phyloP scores from a whole-genome alignment of 192 early-diverging fungal species.

The Coemansia sp. region DNA sequence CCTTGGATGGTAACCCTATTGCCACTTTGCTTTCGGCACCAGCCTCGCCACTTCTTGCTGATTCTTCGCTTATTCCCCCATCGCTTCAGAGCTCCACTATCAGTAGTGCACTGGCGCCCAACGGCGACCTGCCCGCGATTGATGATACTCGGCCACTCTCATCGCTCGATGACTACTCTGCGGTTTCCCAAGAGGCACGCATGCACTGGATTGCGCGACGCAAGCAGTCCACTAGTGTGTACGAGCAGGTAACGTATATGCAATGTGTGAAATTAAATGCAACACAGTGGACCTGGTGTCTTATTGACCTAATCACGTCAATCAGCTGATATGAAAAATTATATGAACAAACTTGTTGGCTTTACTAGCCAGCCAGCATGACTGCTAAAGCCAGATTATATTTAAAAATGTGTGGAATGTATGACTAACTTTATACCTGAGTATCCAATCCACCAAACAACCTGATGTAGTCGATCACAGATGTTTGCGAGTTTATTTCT shows the following conservation, averaged over 20 bases:
- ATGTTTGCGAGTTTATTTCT: conserved; percentile 34
- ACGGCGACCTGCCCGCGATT: not conserved
- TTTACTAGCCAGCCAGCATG: not conserved
- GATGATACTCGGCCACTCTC: conserved; percentile 27
- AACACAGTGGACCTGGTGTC: not conserved
- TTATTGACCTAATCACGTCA: not conserved
- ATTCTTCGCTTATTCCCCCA: conserved; percentile 4
- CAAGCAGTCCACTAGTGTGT: conserved; percentile 22
- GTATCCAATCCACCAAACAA: not conserved
- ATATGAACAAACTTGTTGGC: not conserved
- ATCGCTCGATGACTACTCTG: conserved; percentile 25
- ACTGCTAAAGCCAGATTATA: not conserved
- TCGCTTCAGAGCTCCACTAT: conserved; percentile 6
- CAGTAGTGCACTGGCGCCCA: not conserved
- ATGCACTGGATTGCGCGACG: conserved; percentile 37
- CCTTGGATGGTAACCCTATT: not conserved
- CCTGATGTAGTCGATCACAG: conserved; percentile 23
- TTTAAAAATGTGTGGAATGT: no score
- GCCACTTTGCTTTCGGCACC: not conserved
- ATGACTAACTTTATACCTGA: conserved; percentile 1
- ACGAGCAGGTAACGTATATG: conserved; percentile 35
- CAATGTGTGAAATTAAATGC: not conserved
- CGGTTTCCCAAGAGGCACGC: conserved; percentile 25
- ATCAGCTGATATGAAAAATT: not conserved
- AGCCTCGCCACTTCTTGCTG: not conserved